A percentile compares a stretch with the other conserved stretches of the same genome.
Conservation (phyloP, 1,284 basidiomycete genomes). For the Heimioporus punctisporus region DNA sequence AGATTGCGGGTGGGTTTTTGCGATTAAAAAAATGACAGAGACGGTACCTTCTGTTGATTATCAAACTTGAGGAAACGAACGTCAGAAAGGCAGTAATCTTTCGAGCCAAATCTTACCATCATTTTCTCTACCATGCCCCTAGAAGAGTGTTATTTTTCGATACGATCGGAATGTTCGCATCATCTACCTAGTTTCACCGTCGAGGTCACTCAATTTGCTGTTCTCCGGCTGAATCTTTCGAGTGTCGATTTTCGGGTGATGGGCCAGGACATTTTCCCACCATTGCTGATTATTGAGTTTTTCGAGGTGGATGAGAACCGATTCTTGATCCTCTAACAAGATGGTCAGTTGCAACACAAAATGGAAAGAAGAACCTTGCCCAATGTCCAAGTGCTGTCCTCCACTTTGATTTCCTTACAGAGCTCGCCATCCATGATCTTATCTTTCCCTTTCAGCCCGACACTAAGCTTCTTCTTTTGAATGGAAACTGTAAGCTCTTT, state of each 20-base stretch:
- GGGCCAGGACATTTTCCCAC: conserved; percentile 98
- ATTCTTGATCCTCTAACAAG: conserved; percentile 74
- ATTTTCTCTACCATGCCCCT: conserved; percentile 99
- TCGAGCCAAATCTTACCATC: conserved; percentile 78
- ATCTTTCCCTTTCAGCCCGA: conserved; percentile 86
- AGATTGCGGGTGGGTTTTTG: conserved; percentile 1
- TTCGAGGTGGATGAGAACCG: conserved; percentile 81
- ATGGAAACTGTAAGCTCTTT: conserved; percentile 80
- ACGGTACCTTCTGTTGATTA: conserved; percentile 89
- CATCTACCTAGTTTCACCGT: conserved; percentile 84
- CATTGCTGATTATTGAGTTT: conserved; percentile 89
- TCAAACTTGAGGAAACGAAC: conserved; percentile 70
- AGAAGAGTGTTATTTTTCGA: conserved; percentile 12
- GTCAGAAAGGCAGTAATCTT: conserved; percentile 6
- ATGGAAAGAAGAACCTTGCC: conserved; percentile 46
- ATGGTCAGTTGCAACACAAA: conserved; percentile 6
- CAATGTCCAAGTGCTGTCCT: conserved; percentile 98
- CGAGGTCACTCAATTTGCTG: conserved; percentile 95
- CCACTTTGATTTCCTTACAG: conserved; percentile 92
- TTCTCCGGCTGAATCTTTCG: conserved; percentile 96
- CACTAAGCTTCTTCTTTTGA: conserved; percentile 80
- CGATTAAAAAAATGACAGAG: background rate
- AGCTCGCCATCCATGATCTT: conserved; percentile 91
- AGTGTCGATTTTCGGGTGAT: conserved; percentile 98
- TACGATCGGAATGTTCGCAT: background rate